Evolutionary conservation across 2,329 filamentous ascomycete genomes (phyloP).

Genomic region (Cephalotrichum gorgonifer): DNA sequence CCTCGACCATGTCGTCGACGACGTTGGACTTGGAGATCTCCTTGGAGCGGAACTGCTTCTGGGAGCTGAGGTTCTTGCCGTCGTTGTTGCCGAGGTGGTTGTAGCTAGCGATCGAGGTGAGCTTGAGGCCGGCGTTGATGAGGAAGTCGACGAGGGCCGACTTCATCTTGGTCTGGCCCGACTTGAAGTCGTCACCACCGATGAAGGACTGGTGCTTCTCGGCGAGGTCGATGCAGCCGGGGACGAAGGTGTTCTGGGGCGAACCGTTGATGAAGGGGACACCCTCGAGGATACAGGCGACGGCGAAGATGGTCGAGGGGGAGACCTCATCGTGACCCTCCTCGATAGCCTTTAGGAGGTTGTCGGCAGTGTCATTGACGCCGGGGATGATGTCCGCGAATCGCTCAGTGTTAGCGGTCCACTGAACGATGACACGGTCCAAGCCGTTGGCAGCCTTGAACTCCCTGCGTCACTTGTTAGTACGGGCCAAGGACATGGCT

Average conservation of each 20-base stretch:
- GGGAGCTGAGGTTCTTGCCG: conserved; percentile 95
- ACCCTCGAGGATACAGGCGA: conserved; percentile 83
- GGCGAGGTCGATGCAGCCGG: conserved; percentile 80
- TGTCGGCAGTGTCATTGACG: conserved; percentile 94
- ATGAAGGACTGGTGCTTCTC: conserved; percentile 83
- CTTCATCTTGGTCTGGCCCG: conserved; percentile 99
- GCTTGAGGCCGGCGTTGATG: conserved; percentile 96
- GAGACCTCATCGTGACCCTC: conserved; percentile 81
- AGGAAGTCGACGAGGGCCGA: conserved; percentile 96
- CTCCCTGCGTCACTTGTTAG: conserved; percentile 39
- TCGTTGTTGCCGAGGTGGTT: conserved; percentile 99
- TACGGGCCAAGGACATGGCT: conserved; percentile 2
- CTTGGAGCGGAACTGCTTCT: conserved; percentile 98
- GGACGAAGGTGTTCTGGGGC: conserved; percentile 97
- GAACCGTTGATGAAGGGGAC: conserved; percentile 98
- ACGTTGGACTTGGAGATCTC: conserved; percentile 99
- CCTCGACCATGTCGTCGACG: conserved; percentile 98
- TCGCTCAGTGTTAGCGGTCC: conserved; percentile 98
- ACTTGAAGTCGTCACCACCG: conserved; percentile 98
- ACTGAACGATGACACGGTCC: conserved; percentile 94
- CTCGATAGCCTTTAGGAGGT: conserved; percentile 81
- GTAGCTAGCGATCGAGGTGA: conserved; percentile 97
- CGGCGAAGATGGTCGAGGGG: conserved; percentile 90
- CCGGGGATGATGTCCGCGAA: conserved; percentile 81
- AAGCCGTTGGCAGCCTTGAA: conserved; percentile 81